phyloP scores from a whole-genome alignment of 2,329 filamentous ascomycete genomes.

The Hymenoscyphus fraxineus region DNA sequence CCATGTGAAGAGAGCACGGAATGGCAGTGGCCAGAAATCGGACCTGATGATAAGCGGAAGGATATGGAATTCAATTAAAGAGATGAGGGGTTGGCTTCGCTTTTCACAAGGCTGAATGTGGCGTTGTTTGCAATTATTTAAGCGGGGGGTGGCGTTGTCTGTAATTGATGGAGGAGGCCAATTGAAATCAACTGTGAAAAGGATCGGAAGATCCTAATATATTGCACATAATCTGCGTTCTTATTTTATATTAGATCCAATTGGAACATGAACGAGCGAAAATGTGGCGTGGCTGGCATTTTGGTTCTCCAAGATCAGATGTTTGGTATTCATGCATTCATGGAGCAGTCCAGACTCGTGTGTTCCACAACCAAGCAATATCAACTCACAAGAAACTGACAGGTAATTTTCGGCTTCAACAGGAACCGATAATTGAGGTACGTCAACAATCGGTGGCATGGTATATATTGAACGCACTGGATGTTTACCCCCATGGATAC shows the following conservation, averaged over 20 bases:
- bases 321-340: neutral
- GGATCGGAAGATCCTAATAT: neutral
- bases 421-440: neutral
- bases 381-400: neutral
- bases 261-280: neutral
- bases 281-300: neutral
- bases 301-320: neutral
- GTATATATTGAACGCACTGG: neutral
- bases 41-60: neutral
- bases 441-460: neutral
- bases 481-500: neutral
- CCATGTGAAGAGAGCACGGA: conserved; percentile 4
- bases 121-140: neutral
- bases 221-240: neutral
- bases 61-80: conserved; percentile 4
- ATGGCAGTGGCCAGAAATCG: conserved; percentile 11
- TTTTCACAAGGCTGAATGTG: neutral
- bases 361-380: neutral
- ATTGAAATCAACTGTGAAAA: neutral
- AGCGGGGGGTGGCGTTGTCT: conserved; percentile 3
- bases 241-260: neutral
- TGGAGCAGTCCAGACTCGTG: neutral
- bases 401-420: neutral
- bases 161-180: neutral
- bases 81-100: neutral